Conservation (phyloP, 768 basidiomycete species). For the Boletus rufocinnamomeus region DNA sequence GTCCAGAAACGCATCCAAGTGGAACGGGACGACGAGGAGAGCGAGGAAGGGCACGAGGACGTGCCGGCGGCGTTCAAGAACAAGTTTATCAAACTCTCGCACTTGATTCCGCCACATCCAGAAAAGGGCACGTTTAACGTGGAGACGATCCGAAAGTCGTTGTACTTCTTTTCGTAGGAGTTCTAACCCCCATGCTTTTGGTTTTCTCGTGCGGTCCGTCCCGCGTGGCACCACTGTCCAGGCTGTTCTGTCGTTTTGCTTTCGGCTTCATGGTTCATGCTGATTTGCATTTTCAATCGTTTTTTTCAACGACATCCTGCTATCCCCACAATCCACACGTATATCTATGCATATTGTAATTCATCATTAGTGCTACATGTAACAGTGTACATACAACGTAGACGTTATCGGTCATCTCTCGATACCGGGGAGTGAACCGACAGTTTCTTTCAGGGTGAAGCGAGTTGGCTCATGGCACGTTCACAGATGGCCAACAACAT, state of each 20-base stretch:
- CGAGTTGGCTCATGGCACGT: constrained; percentile 21
- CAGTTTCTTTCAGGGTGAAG: not conserved
- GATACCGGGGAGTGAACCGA: not conserved
- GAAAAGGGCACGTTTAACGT: constrained; percentile 87
- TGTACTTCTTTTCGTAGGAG: constrained; percentile 90
- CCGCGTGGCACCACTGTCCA: no score
- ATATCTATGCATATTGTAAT: constrained; percentile 24
- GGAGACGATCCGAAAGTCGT: constrained; percentile 72
- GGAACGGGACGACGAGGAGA: not conserved
- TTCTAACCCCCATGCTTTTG: not conserved
- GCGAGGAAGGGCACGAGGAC: constrained; percentile 22
- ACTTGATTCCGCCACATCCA: constrained; percentile 80
- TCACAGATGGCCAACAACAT: constrained; percentile 35
- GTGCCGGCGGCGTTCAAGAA: constrained; percentile 35
- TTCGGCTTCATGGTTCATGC: not conserved
- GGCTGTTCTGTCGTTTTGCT: not conserved
- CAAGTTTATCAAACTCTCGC: constrained; percentile 74
- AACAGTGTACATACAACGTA: constrained; percentile 17
- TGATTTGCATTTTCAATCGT: not conserved
- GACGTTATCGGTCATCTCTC: constrained; percentile 1
- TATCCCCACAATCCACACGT: not conserved
- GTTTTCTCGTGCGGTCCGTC: not conserved
- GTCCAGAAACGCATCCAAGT: constrained; percentile 22
- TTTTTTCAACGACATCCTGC: not conserved
- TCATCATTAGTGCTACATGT: constrained; percentile 14